A percentile compares a stretch with the other conserved stretches of the same genome.
Evolutionary conservation across 371 early-diverging fungal genomes (phyloP).

Genomic region (Fennellomyces sp.): DNA sequence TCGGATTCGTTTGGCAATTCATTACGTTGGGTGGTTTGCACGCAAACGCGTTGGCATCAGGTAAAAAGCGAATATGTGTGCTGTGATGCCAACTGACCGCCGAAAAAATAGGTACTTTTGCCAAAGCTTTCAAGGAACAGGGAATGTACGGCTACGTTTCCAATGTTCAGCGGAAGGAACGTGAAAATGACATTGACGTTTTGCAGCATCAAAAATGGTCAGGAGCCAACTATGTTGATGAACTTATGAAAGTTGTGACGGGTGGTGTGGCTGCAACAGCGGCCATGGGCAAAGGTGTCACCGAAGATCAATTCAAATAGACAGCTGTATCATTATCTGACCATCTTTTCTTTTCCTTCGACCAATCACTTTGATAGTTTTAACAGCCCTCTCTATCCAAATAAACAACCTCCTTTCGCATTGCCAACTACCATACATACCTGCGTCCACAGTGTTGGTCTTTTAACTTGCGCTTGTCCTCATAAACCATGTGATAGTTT

Average conservation of each 20-base stretch:
- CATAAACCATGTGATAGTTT: too few species aligned
- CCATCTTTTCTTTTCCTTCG: too few species aligned
- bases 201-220: constrained; percentile 98
- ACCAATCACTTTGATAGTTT: too few species aligned
- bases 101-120: constrained; percentile 75
- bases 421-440: too few species aligned
- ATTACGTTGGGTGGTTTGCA: constrained; percentile 99
- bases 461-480: too few species aligned
- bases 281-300: constrained; percentile 96
- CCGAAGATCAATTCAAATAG: constrained; percentile 74
- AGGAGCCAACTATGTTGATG: constrained; percentile 95
- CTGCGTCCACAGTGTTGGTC: too few species aligned
- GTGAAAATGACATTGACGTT: constrained; percentile 90
- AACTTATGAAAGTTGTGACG: constrained; percentile 88
- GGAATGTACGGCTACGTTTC: constrained; percentile 97
- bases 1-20: constrained; percentile 98
- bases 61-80: constrained; percentile 20
- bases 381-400: too few species aligned
- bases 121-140: constrained; percentile 84
- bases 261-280: constrained; percentile 96
- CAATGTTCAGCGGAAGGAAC: constrained; percentile 94
- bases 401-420: too few species aligned
- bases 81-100: constrained; percentile 8
- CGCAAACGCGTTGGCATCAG: constrained; percentile 79
- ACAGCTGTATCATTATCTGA: too few species aligned